Percentiles rank a stretch among this genome's conserved stretches.
Evolutionary conservation across 768 basidiomycete species (phyloP).

Genomic region (Steccherinum ochraceum): DNA sequence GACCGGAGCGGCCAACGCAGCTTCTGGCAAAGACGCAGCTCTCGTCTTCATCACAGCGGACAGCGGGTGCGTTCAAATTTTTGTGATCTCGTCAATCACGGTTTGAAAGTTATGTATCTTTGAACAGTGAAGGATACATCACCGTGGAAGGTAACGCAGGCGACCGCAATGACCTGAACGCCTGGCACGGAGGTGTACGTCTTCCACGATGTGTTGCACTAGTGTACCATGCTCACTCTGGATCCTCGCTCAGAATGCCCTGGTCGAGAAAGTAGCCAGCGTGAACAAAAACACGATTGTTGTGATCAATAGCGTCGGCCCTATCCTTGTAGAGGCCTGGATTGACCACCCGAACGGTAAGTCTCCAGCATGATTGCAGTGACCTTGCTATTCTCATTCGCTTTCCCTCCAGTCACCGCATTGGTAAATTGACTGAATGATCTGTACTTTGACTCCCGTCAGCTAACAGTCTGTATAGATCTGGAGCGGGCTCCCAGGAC

Average conservation of each 20-base stretch:
- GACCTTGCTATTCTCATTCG: neutral
- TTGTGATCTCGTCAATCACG: neutral
- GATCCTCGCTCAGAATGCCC: slow-evolving; percentile 11
- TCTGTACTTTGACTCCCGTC: too few relatives aligned
- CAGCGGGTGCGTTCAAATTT: slow-evolving; percentile 13
- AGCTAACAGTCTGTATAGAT: slow-evolving; percentile 16
- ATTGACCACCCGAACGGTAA: slow-evolving; percentile 40
- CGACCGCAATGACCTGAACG: slow-evolving; percentile 23
- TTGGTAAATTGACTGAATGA: neutral
- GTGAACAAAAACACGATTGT: slow-evolving; percentile 59
- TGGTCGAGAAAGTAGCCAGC: slow-evolving; percentile 44
- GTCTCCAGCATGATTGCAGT: slow-evolving; percentile 14
- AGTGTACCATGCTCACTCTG: neutral
- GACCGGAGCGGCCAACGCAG: slow-evolving; percentile 36
- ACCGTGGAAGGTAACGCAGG: slow-evolving; percentile 28
- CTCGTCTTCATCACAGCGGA: slow-evolving; percentile 48
- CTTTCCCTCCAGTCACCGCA: slow-evolving; percentile 13
- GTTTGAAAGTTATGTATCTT: slow-evolving; percentile 1
- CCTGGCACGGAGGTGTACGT: slow-evolving; percentile 22
- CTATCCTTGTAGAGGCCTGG: slow-evolving; percentile 40
- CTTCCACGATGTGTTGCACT: neutral
- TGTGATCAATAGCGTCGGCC: slow-evolving; percentile 60
- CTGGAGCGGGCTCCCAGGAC: slow-evolving; percentile 37
- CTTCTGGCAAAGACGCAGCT: slow-evolving; percentile 43
- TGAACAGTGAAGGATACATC: slow-evolving; percentile 24